Percentiles rank a stretch among this genome's conserved stretches.
Conservation (phyloP, 2,329 filamentous ascomycete genomes). For the Talaromyces amestolkiae region DNA sequence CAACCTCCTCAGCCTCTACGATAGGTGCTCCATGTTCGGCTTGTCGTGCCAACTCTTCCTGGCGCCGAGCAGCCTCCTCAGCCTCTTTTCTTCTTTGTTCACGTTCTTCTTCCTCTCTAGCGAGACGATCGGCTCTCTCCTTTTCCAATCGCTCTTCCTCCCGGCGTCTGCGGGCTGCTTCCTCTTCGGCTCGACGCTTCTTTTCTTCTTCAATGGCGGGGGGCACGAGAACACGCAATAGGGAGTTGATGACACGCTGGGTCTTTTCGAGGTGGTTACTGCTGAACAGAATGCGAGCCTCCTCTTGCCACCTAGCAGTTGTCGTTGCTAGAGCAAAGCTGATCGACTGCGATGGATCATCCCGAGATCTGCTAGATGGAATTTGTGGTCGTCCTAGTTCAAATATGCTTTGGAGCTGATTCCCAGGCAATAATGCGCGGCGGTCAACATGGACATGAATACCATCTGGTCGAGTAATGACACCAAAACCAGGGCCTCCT, state of each 20-base stretch:
- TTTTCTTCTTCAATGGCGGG: constrained; percentile 80
- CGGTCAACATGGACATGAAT: constrained; percentile 58
- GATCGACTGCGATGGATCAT: constrained; percentile 65
- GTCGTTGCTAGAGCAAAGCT: constrained; percentile 72
- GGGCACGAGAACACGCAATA: constrained; percentile 74
- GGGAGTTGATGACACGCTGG: constrained; percentile 63
- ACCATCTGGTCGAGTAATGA: constrained; percentile 48
- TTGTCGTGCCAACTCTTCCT: constrained; percentile 62
- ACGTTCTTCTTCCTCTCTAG: constrained; percentile 69
- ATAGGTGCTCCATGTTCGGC: constrained; percentile 53
- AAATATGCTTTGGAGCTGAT: constrained; percentile 53
- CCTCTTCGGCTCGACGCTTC: constrained; percentile 60
- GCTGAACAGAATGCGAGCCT: constrained; percentile 82
- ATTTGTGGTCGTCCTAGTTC: constrained; percentile 33
- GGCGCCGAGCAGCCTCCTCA: constrained; percentile 61
- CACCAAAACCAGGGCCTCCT: constrained; percentile 42
- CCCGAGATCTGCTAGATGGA: constrained; percentile 39
- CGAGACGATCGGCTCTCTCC: constrained; percentile 62
- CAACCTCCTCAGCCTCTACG: constrained; percentile 33
- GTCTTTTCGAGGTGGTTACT: constrained; percentile 65
- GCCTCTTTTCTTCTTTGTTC: constrained; percentile 67
- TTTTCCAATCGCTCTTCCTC: constrained; percentile 62
- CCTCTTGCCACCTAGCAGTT: constrained; percentile 78
- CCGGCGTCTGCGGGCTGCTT: constrained; percentile 56
- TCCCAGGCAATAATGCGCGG: constrained; percentile 45